These are phyloP conservation scores for Chenopodium album DNA, from an alignment of 148 eudicot genomes.

Conservation along the genomic window DNA sequence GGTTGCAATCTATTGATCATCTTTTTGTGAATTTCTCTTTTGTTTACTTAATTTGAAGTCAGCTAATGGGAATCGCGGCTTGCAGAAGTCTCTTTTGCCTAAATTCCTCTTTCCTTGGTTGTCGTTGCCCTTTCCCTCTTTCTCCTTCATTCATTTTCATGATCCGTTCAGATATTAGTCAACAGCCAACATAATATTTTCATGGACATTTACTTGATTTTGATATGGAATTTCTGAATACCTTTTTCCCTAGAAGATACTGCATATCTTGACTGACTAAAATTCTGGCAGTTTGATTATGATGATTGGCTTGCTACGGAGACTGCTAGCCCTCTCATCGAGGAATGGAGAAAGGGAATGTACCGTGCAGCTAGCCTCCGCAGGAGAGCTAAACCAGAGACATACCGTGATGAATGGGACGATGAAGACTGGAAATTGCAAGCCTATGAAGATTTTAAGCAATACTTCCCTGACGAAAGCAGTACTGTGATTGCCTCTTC, in stretches of 20 bases:
- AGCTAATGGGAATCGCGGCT: not conserved
- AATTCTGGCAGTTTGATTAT: conserved; percentile 62
- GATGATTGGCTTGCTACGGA: conserved; percentile 74
- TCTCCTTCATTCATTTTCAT: not conserved
- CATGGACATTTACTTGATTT: not conserved
- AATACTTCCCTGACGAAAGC: conserved; percentile 24
- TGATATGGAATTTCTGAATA: not conserved
- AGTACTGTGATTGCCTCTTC: conserved; percentile 22
- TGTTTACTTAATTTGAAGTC: too few relatives aligned
- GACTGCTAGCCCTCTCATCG: conserved; percentile 42
- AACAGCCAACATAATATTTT: not conserved
- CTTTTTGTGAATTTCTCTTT: not conserved
- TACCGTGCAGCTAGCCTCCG: conserved; percentile 30
- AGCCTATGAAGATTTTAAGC: conserved; percentile 58
- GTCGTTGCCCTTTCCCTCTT: not conserved
- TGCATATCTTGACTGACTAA: not conserved
- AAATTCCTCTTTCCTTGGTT: not conserved
- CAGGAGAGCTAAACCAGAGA: conserved; percentile 46
- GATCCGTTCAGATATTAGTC: not conserved
- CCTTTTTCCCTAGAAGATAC: not conserved
- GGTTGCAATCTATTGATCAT: not conserved
- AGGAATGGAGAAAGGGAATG: conserved; percentile 91
- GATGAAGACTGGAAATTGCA: conserved; percentile 46
- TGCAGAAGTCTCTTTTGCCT: not conserved
- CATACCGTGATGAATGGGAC: conserved; percentile 83